Evolutionary conservation across 768 basidiomycete genomes (phyloP).

Genomic region (Russula sp.): DNA sequence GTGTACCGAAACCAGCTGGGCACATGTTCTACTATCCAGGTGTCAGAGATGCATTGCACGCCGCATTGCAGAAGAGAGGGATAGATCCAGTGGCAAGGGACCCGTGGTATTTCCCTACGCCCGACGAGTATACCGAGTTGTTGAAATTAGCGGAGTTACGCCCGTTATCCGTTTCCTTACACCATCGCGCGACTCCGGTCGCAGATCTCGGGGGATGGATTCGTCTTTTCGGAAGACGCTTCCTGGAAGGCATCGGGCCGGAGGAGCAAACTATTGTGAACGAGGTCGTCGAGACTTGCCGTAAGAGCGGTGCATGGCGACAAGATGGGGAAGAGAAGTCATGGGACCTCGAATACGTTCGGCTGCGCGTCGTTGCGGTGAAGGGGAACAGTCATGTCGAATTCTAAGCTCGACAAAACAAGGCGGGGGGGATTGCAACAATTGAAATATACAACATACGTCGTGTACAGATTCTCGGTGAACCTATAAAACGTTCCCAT

Average conservation of each 20-base stretch:
- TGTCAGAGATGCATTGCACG: slow-evolving; percentile 51
- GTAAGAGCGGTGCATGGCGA: slow-evolving; percentile 4
- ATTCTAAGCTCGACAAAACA: neutral
- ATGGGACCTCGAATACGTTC: slow-evolving; percentile 21
- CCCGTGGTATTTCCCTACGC: slow-evolving; percentile 83
- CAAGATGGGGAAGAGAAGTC: slow-evolving; percentile 4
- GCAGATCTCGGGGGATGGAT: slow-evolving; percentile 17
- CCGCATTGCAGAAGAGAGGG: slow-evolving; percentile 46
- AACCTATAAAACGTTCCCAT: neutral
- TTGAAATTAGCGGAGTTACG: slow-evolving; percentile 5
- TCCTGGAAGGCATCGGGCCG: slow-evolving; percentile 10
- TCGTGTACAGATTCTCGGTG: neutral
- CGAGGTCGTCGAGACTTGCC: slow-evolving; percentile 15
- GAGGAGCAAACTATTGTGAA: slow-evolving; percentile 8
- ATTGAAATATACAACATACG: neutral
- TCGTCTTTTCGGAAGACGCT: slow-evolving; percentile 13
- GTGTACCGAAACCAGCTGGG: slow-evolving; percentile 7
- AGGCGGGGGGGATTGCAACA: neutral
- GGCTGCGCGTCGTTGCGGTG: slow-evolving; percentile 14
- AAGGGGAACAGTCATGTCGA: neutral
- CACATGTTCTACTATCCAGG: slow-evolving; percentile 40
- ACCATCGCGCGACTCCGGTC: slow-evolving; percentile 15
- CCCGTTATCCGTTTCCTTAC: slow-evolving; percentile 10
- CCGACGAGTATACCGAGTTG: slow-evolving; percentile 45
- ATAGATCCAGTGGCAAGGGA: slow-evolving; percentile 55